Base-by-base conservation (phyloP, 1,284 basidiomycete species). In the Ceratobasidium sp. region DNA sequence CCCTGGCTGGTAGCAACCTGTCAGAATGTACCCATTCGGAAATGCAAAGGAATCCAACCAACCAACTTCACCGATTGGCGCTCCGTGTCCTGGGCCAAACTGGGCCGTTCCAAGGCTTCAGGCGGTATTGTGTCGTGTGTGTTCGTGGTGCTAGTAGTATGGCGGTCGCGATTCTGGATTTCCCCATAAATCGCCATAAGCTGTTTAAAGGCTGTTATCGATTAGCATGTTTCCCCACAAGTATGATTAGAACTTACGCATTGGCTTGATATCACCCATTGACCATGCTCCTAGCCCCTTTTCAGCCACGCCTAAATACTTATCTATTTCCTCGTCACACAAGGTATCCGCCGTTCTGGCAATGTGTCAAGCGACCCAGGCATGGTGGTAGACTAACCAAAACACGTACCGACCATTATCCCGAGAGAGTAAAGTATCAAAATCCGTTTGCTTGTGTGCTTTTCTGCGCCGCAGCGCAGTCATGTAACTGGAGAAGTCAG, bases 251-350 rank as follows among this genome's bases (percentile, higher is more conserved):
- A 19, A 49, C 68, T 72, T 48, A 54, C 68, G 54, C n/a, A 27
- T 49, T 34, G 68, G 27, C 34, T 49, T 72, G 7, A n/a, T 8
- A 31, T 27, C 29, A 4, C 68, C 56, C 29, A 58, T 24, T 14
- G 27, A 19, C 22, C 22, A 39, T 31, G 31, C 14, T 48, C 29
- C 29, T 13, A 94, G 79, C 6, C 88, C 88, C 31, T 81, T 81
- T 79, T 89, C 86, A 78, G 90, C 91, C 76, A 93, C 90, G 29
- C 82, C 82, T 39, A 94, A 81, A 79, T 93, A 95, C 49, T 85
- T 84, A 76, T 94, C 92, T 66, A 93, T 79, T 80, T 84, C 83
- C 22, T 80, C 79, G 13, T 85, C 86, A 71, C 84, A 83, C 78
- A 91, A 81, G 77, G 90, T 86, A 19, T 86, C 85, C 56, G 87